Percentiles rank a stretch among this genome's conserved stretches.
Conservation (phyloP, 345 rosid species). For the Citrus mangshanensis region DNA sequence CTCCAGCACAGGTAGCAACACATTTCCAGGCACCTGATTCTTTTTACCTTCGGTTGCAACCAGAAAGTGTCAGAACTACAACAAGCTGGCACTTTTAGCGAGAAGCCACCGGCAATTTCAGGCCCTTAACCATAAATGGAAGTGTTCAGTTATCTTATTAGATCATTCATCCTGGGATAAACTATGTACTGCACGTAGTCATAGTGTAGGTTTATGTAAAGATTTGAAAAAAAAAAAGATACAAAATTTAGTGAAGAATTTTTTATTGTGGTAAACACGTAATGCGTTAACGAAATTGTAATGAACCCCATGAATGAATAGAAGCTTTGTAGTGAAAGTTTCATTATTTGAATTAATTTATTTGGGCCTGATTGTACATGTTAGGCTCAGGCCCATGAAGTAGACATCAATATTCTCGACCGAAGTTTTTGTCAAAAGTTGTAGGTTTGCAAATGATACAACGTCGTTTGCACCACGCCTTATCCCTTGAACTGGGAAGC, state of each 20-base stretch:
- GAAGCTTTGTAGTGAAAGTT: neutral
- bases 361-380: too few relatives aligned
- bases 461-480: neutral
- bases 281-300: neutral
- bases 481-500: neutral
- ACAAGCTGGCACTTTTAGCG: neutral
- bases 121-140: neutral
- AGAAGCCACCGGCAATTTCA: neutral
- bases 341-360: too few relatives aligned
- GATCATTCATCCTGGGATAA: neutral
- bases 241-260: neutral
- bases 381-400: neutral
- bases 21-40: conserved; percentile 57
- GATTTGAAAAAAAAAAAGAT: too few relatives aligned
- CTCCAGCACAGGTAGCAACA: conserved; percentile 48
- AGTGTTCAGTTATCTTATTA: conserved; percentile 10
- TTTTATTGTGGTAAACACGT: neutral
- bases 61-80: neutral
- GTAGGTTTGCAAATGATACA: neutral
- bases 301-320: neutral
- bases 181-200: too few relatives aligned
- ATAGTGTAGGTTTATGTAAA: neutral
- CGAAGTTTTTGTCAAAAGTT: neutral
- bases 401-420: neutral
- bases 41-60: neutral